Evolutionary conservation across 176 grass and related monocot genomes (phyloP).

Genomic region (Olyra latifolia): DNA sequence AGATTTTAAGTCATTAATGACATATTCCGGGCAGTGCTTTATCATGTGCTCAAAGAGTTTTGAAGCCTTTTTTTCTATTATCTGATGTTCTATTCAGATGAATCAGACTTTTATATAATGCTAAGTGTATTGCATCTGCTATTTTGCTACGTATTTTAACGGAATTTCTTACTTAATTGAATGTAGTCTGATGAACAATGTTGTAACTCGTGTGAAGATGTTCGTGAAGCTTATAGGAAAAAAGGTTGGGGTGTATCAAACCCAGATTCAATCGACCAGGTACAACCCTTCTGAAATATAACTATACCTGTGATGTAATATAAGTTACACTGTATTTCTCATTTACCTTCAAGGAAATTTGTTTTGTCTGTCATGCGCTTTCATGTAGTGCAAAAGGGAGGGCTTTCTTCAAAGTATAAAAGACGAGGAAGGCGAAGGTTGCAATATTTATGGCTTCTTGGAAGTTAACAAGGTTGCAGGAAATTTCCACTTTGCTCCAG

Average conservation of each 20-base stretch:
- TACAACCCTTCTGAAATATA: conserved; percentile 23
- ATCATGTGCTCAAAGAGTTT: conserved; percentile 4
- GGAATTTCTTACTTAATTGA: conserved; percentile 30
- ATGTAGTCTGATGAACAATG: conserved; percentile 82
- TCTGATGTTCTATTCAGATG: neutral
- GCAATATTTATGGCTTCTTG: conserved; percentile 92
- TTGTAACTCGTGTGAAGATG: conserved; percentile 98
- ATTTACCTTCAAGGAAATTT: conserved; percentile 23
- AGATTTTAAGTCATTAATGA: conserved; percentile 12
- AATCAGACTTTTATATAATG: conserved; percentile 14
- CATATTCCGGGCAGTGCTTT: neutral
- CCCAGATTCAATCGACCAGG: conserved; percentile 90
- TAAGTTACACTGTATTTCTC: conserved; percentile 18
- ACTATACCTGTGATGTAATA: neutral
- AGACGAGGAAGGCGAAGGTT: conserved; percentile 99
- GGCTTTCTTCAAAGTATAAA: conserved; percentile 96
- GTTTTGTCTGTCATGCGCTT: conserved; percentile 18
- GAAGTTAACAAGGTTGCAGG: conserved; percentile 98
- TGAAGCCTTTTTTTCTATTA: neutral
- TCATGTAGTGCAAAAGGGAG: conserved; percentile 93
- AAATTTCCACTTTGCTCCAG: conserved; percentile 99
- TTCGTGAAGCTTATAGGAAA: conserved; percentile 89
- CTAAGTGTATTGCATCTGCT: conserved; percentile 1
- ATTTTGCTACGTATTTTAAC: conserved; percentile 21
- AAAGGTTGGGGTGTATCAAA: conserved; percentile 95